Evolutionary conservation across 2,329 filamentous ascomycete species (phyloP).

Genomic region (Paraphaeosphaeria minitans): DNA sequence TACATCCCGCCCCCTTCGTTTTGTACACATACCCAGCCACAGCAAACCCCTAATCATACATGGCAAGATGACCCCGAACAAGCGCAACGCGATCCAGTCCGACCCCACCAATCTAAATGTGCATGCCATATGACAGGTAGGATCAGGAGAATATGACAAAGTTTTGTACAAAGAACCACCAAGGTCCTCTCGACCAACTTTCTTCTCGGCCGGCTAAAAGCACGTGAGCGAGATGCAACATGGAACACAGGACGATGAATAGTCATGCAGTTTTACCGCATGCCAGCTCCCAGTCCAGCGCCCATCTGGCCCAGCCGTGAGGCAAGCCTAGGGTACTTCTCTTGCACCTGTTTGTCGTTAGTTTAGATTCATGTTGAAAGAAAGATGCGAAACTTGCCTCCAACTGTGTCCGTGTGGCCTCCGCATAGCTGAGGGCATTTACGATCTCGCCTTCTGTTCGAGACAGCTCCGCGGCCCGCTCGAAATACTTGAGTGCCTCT

Average conservation of each 20-base stretch:
- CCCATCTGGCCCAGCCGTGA: constrained; percentile 55
- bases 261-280: constrained; percentile 33
- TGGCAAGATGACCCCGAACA: neutral
- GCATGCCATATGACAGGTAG: neutral
- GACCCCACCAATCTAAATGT: neutral
- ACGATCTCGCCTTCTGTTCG: constrained; percentile 94
- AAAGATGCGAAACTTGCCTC: constrained; percentile 54
- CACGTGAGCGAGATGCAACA: neutral
- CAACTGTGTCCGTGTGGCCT: constrained; percentile 94
- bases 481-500: constrained; percentile 94
- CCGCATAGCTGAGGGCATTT: constrained; percentile 94
- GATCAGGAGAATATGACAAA: neutral
- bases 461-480: constrained; percentile 91
- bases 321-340: constrained; percentile 59
- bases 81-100: neutral
- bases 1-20: neutral
- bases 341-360: constrained; percentile 48
- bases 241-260: neutral
- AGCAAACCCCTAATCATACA: constrained; percentile 1
- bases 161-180: neutral
- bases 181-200: neutral
- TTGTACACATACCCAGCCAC: neutral
- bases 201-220: neutral
- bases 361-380: constrained; percentile 7
- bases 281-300: constrained; percentile 35